Evolutionary conservation across 495 filamentous ascomycete genomes (phyloP).

Genomic region (Trichoderma asperelloides): DNA sequence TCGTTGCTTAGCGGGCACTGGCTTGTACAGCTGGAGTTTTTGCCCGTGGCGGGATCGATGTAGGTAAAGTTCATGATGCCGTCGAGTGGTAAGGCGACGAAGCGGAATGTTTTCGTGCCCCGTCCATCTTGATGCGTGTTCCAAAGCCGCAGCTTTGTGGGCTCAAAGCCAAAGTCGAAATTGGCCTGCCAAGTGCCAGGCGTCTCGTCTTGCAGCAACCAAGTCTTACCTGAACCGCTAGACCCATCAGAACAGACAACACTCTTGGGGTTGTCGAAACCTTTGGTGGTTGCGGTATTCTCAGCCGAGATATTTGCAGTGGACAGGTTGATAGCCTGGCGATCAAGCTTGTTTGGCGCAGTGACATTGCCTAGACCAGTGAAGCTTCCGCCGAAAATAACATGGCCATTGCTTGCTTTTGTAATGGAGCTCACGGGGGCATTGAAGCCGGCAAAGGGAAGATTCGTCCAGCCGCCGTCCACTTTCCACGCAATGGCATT

Average conservation of each 20-base stretch:
- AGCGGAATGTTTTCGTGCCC: conserved; percentile 78
- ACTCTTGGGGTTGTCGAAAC: conserved; percentile 70
- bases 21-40: conserved; percentile 61
- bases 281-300: conserved; percentile 47
- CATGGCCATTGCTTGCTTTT: conserved; percentile 66
- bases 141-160: conserved; percentile 78
- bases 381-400: conserved; percentile 91
- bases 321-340: conserved; percentile 76
- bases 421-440: conserved; percentile 82
- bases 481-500: conserved; percentile 84
- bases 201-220: conserved; percentile 72
- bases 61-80: conserved; percentile 98
- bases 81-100: conserved; percentile 69
- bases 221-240: conserved; percentile 65
- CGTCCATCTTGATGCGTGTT: conserved; percentile 82
- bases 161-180: conserved; percentile 72
- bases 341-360: conserved; percentile 44
- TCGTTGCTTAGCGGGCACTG: conserved; percentile 70
- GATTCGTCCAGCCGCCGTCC: conserved; percentile 65
- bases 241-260: conserved; percentile 67
- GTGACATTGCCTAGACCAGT: conserved; percentile 79
- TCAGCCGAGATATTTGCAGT: conserved; percentile 63
- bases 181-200: conserved; percentile 78
- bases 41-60: conserved; percentile 58
- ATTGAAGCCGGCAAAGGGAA: conserved; percentile 92